Base-by-base conservation (phyloP, 257 asterid species). In the Solanum appendiculatum region DNA sequence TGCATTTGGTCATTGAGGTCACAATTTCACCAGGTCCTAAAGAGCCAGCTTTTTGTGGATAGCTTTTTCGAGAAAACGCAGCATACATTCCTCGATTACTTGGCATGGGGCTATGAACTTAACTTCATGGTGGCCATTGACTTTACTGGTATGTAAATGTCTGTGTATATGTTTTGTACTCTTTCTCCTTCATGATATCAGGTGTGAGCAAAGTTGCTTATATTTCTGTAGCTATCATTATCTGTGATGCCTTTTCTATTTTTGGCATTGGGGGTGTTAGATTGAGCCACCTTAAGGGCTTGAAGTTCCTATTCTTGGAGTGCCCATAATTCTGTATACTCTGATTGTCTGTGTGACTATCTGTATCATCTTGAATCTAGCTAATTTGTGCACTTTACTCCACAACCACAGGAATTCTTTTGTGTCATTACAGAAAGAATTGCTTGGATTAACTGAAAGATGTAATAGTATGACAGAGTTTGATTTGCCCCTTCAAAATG, bases 91-190 rank as follows among this genome's bases (percentile, higher is more conserved):
- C 98, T 97, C 16, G 99, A 97, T 91, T 97, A 96, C 93, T 88
- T 97, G 93, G 91, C 95, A 88, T 95, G 98, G 87, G 99, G 99
- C 77, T 96, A 91, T 90, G 98, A 97, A 92, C 93, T 97, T 91
- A 96, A 95, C 92, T 97, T 97, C 94, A 97, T 97, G 99, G 98
- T 95, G 88, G 99, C 99, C 54, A 91, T 97, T 85, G 99, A 97
- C 93, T 97, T 96, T 93, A 97, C 99, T 70, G 99, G 99, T 97
- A 93, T 58, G 78, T 85, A 48, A 51, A 10, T 46, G 82, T 86
- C 82, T 25, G 2, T 46, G 54, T 63, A 31, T 58, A 72, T 23
- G 36, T 48, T 81, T 81, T 46, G n/a, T 18, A 36, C 81, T 73
- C 29, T 73, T 73, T 36, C 18, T 36, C 48, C 48, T 36, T 73